Conservation (phyloP, 1,284 basidiomycete species). For the Ganoderma lingzhi region DNA sequence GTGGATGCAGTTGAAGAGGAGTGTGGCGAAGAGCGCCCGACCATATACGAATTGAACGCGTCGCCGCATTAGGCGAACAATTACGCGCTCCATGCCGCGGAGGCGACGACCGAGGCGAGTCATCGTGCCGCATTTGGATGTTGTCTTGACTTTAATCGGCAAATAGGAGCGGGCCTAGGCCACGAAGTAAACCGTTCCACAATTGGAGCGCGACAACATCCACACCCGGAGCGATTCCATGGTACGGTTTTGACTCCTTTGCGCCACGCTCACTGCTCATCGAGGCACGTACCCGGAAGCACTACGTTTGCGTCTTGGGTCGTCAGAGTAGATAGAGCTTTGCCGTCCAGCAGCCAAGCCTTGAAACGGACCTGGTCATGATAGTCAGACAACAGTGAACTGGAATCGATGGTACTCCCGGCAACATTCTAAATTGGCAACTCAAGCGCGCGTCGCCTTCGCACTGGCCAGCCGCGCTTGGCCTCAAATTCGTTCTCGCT, state of each 20-base stretch:
- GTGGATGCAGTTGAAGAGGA: neutral
- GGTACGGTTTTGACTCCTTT: too few relatives aligned
- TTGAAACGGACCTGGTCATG: too few relatives aligned
- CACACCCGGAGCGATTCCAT: too few relatives aligned
- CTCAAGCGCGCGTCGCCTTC: neutral
- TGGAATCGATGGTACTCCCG: neutral
- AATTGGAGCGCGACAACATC: neutral
- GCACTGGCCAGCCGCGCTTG: too few relatives aligned
- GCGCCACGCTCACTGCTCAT: too few relatives aligned
- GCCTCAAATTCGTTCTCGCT: too few relatives aligned
- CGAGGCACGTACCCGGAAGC: too few relatives aligned
- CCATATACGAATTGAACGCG: neutral
- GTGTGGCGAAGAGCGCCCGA: neutral
- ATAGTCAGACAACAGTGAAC: neutral
- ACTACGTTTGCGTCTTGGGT: too few relatives aligned
- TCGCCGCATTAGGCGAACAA: slow-evolving; percentile 1
- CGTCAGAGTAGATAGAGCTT: too few relatives aligned
- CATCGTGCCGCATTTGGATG: neutral
- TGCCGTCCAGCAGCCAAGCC: too few relatives aligned
- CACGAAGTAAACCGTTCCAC: neutral
- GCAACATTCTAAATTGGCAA: neutral
- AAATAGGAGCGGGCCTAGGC: neutral
- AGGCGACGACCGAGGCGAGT: neutral
- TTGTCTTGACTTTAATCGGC: neutral
- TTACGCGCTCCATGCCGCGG: neutral